phyloP scores from a whole-genome alignment of 2,329 filamentous ascomycete genomes.

The Fusarium nematophilum region DNA sequence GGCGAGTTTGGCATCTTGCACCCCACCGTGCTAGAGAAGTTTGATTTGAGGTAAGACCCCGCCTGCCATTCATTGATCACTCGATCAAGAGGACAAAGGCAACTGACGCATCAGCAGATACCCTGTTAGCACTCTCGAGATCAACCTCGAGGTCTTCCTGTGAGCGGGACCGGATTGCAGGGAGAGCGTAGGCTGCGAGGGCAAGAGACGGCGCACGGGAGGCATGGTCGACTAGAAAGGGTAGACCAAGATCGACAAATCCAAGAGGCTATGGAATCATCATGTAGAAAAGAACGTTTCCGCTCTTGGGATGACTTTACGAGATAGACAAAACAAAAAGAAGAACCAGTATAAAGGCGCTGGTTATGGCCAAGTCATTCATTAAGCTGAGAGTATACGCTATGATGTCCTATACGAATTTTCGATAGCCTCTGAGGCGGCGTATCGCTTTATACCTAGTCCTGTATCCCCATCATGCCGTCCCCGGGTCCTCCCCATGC shows the following conservation, averaged over 20 bases:
- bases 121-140: conserved; percentile 92
- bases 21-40: conserved; percentile 91
- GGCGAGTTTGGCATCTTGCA: conserved; percentile 95
- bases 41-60: conserved; percentile 79
- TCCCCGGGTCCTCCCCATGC: conserved; percentile 4
- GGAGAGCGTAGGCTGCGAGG: conserved; percentile 26
- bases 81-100: too few species aligned
- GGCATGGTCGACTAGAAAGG: conserved; percentile 3
- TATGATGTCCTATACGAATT: conserved; percentile 2
- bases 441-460: conserved; percentile 19
- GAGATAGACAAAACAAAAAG: conserved; percentile 43
- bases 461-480: conserved; percentile 4
- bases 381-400: background rate
- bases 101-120: conserved; percentile 64
- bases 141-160: conserved; percentile 94
- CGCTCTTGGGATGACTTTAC: conserved; percentile 34
- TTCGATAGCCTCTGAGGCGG: background rate
- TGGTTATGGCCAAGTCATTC: conserved; percentile 1
- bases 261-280: conserved; percentile 34
- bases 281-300: conserved; percentile 34
- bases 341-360: conserved; percentile 23
- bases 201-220: conserved; percentile 11
- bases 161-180: conserved; percentile 54
- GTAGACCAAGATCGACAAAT: conserved; percentile 13
- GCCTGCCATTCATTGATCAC: background rate